These are phyloP conservation scores for Helenozyma rhizophorensis DNA, from an alignment of 805 yeast species.

Conservation along the genomic window DNA sequence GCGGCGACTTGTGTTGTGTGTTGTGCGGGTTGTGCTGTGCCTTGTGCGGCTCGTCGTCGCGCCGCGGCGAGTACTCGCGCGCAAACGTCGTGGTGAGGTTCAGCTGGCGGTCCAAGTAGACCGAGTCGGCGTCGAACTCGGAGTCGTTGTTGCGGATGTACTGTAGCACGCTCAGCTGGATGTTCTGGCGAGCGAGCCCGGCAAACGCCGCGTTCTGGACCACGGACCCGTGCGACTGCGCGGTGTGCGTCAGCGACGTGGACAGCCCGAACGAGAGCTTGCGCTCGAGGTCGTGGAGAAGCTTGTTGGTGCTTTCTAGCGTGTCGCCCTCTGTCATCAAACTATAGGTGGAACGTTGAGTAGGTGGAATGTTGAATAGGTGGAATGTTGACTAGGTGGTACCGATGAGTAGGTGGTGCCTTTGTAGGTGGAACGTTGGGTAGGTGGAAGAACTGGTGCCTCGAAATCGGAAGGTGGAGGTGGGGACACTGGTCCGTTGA, in stretches of 20 bases:
- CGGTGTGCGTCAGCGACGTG: conserved; percentile 26
- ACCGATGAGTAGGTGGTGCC: too few relatives aligned
- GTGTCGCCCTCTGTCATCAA: too few relatives aligned
- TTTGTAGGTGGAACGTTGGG: too few relatives aligned
- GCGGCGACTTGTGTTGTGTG: too few relatives aligned
- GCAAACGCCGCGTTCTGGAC: conserved; percentile 18
- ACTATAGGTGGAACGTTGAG: too few relatives aligned
- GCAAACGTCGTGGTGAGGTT: conserved; percentile 28
- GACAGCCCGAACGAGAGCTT: conserved; percentile 28
- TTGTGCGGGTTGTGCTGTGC: too few relatives aligned
- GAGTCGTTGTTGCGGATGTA: conserved; percentile 26
- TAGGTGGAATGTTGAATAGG: too few relatives aligned
- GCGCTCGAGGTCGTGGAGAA: conserved; percentile 30
- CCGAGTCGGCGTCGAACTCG: conserved; percentile 30
- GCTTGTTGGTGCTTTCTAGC: conserved; percentile 24
- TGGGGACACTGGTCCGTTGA: too few relatives aligned
- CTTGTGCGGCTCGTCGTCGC: too few relatives aligned
- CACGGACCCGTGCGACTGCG: conserved; percentile 16
- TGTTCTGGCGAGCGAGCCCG: conserved; percentile 22
- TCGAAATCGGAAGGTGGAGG: too few relatives aligned
- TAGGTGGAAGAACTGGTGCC: too few relatives aligned
- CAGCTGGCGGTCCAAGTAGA: conserved; percentile 32
- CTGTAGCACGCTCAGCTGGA: conserved; percentile 31
- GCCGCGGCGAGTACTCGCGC: conserved; percentile 19
- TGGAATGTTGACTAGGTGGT: too few relatives aligned